phyloP scores from a whole-genome alignment of 257 asterid genomes.

The Solanum okadae region DNA sequence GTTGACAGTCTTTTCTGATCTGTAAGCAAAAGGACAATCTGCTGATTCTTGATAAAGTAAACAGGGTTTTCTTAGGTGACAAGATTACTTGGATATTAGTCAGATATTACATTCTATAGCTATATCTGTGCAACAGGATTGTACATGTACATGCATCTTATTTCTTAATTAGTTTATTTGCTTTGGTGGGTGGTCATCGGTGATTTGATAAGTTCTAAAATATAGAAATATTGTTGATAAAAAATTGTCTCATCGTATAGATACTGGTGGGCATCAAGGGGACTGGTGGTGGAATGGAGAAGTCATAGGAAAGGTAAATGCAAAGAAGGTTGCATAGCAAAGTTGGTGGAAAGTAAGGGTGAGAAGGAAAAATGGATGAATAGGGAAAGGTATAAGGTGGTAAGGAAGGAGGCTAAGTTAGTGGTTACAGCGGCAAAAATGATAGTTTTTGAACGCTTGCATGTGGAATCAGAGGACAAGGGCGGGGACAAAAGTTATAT shows the following conservation, averaged over 20 bases:
- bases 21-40: background rate
- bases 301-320: background rate
- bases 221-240: background rate
- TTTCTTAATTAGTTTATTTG: no score
- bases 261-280: background rate
- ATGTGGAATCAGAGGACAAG: background rate
- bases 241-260: background rate
- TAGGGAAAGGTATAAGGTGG: background rate
- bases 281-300: background rate
- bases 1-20: background rate
- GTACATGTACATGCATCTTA: background rate
- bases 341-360: background rate
- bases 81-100: background rate
- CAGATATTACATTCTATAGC: background rate
- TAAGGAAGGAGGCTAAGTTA: background rate
- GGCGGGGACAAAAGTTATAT: background rate
- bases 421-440: background rate
- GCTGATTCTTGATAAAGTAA: background rate
- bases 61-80: background rate
- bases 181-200: background rate
- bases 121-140: background rate
- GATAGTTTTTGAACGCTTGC: background rate
- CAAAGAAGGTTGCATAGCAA: background rate
- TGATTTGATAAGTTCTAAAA: background rate
- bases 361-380: background rate